Conservation (phyloP, 2,329 filamentous ascomycete species). For the Aureobasidium sp. region DNA sequence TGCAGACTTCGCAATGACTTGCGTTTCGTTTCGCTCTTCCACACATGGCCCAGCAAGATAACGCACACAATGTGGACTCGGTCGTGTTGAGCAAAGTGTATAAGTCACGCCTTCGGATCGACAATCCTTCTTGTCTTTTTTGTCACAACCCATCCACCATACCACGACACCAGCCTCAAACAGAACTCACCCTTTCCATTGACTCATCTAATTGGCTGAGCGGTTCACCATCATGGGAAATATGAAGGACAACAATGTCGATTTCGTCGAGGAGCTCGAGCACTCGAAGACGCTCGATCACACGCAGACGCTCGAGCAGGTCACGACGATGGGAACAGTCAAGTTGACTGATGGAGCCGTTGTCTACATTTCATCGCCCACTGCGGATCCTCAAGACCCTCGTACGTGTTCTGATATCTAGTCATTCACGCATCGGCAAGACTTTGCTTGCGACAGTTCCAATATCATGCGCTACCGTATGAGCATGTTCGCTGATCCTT, state of each 20-base stretch:
- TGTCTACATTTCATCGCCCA: constrained; percentile 15
- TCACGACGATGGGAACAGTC: constrained; percentile 25
- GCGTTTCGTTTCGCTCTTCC: neutral
- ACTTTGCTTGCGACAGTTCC: neutral
- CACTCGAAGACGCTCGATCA: constrained; percentile 9
- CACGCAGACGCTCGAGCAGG: constrained; percentile 11
- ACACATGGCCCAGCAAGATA: neutral
- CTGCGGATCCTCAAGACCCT: constrained; percentile 14
- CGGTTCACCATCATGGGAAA: neutral
- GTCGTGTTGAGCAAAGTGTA: neutral
- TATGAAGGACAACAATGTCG: constrained; percentile 14
- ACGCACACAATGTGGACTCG: neutral
- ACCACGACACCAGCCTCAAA: neutral
- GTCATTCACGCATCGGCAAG: neutral
- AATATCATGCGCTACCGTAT: too few species aligned
- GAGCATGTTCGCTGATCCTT: neutral
- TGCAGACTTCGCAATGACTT: neutral
- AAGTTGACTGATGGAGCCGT: constrained; percentile 24
- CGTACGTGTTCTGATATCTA: neutral
- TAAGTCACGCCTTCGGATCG: constrained; percentile 6
- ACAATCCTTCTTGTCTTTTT: neutral
- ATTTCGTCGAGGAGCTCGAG: constrained; percentile 11
- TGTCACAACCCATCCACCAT: neutral
- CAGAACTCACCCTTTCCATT: neutral
- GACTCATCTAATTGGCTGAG: neutral